A percentile compares a stretch with the other conserved stretches of the same genome.
Conservation (phyloP, 2,329 filamentous ascomycete genomes). For the Juglanconis sp. region DNA sequence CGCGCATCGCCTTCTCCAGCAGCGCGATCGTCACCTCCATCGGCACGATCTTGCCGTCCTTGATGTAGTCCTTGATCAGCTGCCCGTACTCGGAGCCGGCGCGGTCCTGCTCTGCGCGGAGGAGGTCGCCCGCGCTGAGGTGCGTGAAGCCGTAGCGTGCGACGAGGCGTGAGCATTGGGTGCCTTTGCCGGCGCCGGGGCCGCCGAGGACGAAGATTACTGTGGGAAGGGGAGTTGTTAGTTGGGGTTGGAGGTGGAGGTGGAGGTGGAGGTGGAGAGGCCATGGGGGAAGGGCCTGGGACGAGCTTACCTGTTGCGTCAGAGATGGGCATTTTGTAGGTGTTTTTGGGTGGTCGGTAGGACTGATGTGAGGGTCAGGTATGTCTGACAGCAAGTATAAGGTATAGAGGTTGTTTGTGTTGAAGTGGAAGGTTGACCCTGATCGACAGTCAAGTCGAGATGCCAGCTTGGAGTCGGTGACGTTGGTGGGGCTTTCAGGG, state of each 20-base stretch:
- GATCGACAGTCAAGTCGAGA: background rate
- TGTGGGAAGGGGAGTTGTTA: background rate
- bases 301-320: conserved; percentile 18
- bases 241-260: conserved; percentile 75
- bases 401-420: background rate
- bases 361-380: background rate
- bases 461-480: conserved; percentile 10
- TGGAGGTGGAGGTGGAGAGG: conserved; percentile 81
- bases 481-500: conserved; percentile 11
- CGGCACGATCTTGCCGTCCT: conserved; percentile 92
- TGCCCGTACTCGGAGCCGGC: conserved; percentile 84
- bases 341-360: background rate
- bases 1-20: conserved; percentile 88
- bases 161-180: conserved; percentile 87
- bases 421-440: background rate
- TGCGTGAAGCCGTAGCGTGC: conserved; percentile 87
- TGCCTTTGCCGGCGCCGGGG: conserved; percentile 93
- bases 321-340: conserved; percentile 19
- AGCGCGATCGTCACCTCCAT: conserved; percentile 96
- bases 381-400: background rate
- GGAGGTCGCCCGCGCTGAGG: conserved; percentile 86
- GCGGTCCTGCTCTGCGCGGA: conserved; percentile 89
- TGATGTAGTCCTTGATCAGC: conserved; percentile 90
- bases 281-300: conserved; percentile 69
- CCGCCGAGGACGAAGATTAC: conserved; percentile 33